Evolutionary conservation across 2,329 filamentous ascomycete species (phyloP).

Genomic region (Tolypocladium tropicale): DNA sequence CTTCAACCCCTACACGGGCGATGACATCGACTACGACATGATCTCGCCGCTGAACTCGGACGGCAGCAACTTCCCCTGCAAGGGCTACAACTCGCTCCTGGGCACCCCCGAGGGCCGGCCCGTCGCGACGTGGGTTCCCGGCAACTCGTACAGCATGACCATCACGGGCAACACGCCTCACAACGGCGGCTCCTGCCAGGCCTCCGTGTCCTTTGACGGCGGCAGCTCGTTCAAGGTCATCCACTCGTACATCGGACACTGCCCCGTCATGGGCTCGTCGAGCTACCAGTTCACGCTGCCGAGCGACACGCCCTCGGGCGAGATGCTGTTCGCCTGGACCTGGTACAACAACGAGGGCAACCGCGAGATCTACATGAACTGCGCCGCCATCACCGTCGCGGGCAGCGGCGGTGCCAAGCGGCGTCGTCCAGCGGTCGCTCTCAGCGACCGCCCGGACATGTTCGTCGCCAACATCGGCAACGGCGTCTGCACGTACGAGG

Average conservation of each 20-base stretch:
- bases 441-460: constrained; percentile 52
- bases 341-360: constrained; percentile 72
- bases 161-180: constrained; percentile 54
- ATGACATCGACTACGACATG: constrained; percentile 58
- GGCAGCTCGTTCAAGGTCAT: constrained; percentile 61
- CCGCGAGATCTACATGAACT: constrained; percentile 83
- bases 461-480: constrained; percentile 61
- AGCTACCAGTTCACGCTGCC: constrained; percentile 59
- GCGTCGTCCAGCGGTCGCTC: constrained; percentile 18
- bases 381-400: constrained; percentile 57
- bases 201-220: constrained; percentile 63
- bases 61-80: constrained; percentile 66
- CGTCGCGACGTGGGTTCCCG: constrained; percentile 52
- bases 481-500: constrained; percentile 47
- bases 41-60: constrained; percentile 51
- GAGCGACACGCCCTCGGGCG: constrained; percentile 43
- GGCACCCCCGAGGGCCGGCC: constrained; percentile 38
- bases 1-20: constrained; percentile 35
- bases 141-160: constrained; percentile 51
- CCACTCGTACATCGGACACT: constrained; percentile 45
- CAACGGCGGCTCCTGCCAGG: constrained; percentile 66
- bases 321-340: constrained; percentile 63
- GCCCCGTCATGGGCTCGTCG: constrained; percentile 32
- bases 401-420: constrained; percentile 25
- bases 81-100: constrained; percentile 45